These are phyloP conservation scores for Euphorbia schlechtendalii DNA, from an alignment of 441 rosid species.

Conservation along the genomic window DNA sequence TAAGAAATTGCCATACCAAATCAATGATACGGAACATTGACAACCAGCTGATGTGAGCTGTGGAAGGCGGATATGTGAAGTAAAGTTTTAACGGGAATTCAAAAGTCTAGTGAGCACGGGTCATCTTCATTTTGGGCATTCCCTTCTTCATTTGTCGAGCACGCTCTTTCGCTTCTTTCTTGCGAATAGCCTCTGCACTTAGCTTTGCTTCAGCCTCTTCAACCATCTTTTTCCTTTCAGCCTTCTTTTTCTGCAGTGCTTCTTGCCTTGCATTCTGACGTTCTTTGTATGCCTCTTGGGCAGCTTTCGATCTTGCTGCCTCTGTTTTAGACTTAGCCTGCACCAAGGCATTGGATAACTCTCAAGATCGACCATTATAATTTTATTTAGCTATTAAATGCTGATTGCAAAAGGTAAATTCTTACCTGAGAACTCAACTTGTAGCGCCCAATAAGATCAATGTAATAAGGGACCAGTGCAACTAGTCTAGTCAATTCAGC, in stretches of 20 bases:
- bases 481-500: constrained; percentile 77
- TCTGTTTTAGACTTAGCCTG: constrained; percentile 84
- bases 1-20: no score
- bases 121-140: constrained; percentile 86
- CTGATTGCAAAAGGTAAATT: background rate
- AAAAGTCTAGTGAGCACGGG: constrained; percentile 51
- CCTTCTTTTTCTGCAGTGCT: constrained; percentile 80
- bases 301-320: constrained; percentile 63
- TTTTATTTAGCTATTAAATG: background rate
- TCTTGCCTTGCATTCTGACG: constrained; percentile 85
- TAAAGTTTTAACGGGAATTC: background rate
- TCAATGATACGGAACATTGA: no score
- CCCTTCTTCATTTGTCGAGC: constrained; percentile 83
- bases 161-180: constrained; percentile 82
- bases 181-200: constrained; percentile 70
- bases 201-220: constrained; percentile 93
- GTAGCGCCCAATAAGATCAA: constrained; percentile 85
- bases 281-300: constrained; percentile 85
- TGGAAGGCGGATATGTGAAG: constrained; percentile 9
- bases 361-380: constrained; percentile 5
- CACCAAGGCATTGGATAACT: background rate
- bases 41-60: no score
- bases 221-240: constrained; percentile 66
- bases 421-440: constrained; percentile 83
- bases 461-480: constrained; percentile 80